Conservation (phyloP, 495 filamentous ascomycete species). For the Hyaloscypha bicolor region DNA sequence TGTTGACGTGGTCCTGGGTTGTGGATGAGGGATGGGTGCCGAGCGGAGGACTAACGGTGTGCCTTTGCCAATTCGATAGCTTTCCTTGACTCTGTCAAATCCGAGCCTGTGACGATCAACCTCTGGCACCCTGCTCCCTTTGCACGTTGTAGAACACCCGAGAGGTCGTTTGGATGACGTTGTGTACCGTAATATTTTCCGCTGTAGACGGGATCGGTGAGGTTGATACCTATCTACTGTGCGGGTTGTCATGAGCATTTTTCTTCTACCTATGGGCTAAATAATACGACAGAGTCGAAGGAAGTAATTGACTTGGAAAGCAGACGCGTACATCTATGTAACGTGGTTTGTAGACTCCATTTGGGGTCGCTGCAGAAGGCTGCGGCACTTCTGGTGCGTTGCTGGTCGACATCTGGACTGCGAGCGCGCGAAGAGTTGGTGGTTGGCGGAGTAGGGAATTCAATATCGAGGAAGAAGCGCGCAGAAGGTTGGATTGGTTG, state of each 20-base stretch:
- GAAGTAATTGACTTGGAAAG: background rate
- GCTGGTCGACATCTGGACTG: conserved; percentile 15
- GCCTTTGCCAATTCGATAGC: conserved; percentile 73
- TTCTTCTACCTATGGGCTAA: background rate
- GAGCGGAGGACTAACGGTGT: conserved; percentile 58
- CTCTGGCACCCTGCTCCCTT: conserved; percentile 77
- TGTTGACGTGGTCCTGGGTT: background rate
- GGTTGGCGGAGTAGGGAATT: background rate
- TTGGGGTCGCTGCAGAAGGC: background rate
- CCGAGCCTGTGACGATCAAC: conserved; percentile 92
- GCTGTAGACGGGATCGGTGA: conserved; percentile 83
- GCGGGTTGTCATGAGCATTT: conserved; percentile 7
- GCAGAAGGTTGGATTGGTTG: background rate
- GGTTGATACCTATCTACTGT: conserved; percentile 82
- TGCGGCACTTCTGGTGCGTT: background rate
- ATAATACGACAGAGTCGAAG: background rate
- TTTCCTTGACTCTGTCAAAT: conserved; percentile 72
- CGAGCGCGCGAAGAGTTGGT: background rate
- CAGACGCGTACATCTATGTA: conserved; percentile 25
- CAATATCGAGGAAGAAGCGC: background rate
- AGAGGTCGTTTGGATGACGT: conserved; percentile 77
- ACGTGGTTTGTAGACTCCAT: conserved; percentile 13
- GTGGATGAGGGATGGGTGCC: background rate
- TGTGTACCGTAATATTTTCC: conserved; percentile 83
- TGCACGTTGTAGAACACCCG: conserved; percentile 75